A percentile compares a stretch with the other conserved stretches of the same genome.
Evolutionary conservation across 495 filamentous ascomycete genomes (phyloP).

Genomic region (Trichoderma erinaceum): DNA sequence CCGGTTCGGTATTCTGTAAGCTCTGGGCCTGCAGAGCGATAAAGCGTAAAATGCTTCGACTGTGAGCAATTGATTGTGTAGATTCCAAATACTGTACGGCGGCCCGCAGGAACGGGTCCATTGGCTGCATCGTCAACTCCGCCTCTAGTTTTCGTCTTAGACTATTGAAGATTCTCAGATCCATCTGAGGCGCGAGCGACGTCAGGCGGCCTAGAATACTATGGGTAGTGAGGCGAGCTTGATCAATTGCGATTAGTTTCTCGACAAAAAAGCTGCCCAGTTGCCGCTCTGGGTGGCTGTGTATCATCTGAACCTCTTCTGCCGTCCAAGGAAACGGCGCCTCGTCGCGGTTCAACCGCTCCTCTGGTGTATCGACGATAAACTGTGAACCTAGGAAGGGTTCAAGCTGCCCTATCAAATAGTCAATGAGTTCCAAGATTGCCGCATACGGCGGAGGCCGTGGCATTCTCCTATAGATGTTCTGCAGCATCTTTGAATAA

Average conservation of each 20-base stretch:
- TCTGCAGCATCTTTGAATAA: slow-evolving; percentile 35
- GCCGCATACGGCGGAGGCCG: slow-evolving; percentile 46
- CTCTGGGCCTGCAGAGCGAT: slow-evolving; percentile 32
- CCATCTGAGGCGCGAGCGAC: slow-evolving; percentile 30
- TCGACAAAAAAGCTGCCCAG: slow-evolving; percentile 43
- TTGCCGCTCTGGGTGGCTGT: slow-evolving; percentile 28
- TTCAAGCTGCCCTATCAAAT: slow-evolving; percentile 42
- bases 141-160: slow-evolving; percentile 31
- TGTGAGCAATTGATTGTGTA: slow-evolving; percentile 24
- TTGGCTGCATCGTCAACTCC: slow-evolving; percentile 26
- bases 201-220: slow-evolving; percentile 41
- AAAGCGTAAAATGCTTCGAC: slow-evolving; percentile 31
- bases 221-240: slow-evolving; percentile 38
- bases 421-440: slow-evolving; percentile 51
- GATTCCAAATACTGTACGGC: slow-evolving; percentile 29
- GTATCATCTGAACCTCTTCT: slow-evolving; percentile 39
- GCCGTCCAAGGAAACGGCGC: slow-evolving; percentile 32
- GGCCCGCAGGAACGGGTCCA: slow-evolving; percentile 35
- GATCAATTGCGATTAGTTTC: slow-evolving; percentile 44
- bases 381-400: slow-evolving; percentile 40
- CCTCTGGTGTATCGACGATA: slow-evolving; percentile 32
- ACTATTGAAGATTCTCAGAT: slow-evolving; percentile 28
- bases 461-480: slow-evolving; percentile 44
- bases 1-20: slow-evolving; percentile 36
- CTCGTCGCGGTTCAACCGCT: slow-evolving; percentile 25